Base-by-base conservation (phyloP, 2,329 filamentous ascomycete genomes). In the Alternaria tenuissima region DNA sequence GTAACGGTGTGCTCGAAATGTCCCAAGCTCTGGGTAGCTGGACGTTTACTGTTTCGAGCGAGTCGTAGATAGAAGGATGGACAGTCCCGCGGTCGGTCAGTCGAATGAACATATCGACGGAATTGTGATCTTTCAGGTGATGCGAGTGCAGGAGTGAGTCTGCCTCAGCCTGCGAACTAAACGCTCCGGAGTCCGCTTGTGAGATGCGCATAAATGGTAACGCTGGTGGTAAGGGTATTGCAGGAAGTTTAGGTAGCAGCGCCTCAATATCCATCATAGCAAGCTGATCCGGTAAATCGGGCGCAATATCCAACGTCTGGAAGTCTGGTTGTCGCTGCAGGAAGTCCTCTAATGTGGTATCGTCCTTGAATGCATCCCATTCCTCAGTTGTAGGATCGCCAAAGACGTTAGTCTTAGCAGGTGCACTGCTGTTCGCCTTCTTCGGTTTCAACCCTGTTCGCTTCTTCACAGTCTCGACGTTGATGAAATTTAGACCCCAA, bases 61-160 rank as follows among this genome's bases (percentile, higher is more conserved):
- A 94, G 76, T 96, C 91, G 75, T 94, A 94, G 48, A 96, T 92
- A 67, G 89, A 92, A 18, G 96, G 82, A 73, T 94, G 90, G 12
- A 96, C 83, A 18, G 82, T 85, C 8, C 91, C 91, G 64, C 92
- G 86, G 57, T 86, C 85, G 4, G 89, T 91, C 5, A 91, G 91
- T 3, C 91, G 86, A 5, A 94, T 81, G 81, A 96, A 88, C 65
- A 94, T 87, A 75, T 94, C 91, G 43, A 95, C 89, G n/a, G 88
- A 85, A 64, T 93, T 88, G 63, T 89, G 88, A 52, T 91, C 87
- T 53, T 87, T 86, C 36, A 87, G 84, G 59, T 87, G 84, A 32
- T 76, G 73, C 7, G 76, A 77, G 48, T 81, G 77, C 34, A 81
- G 66, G 20, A 80, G 62, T 8, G 74, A 67, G 66, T 81, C 80